These are phyloP conservation scores for Dactylellina parvicollis DNA, from an alignment of 2,329 filamentous ascomycete species.

Conservation along the genomic window DNA sequence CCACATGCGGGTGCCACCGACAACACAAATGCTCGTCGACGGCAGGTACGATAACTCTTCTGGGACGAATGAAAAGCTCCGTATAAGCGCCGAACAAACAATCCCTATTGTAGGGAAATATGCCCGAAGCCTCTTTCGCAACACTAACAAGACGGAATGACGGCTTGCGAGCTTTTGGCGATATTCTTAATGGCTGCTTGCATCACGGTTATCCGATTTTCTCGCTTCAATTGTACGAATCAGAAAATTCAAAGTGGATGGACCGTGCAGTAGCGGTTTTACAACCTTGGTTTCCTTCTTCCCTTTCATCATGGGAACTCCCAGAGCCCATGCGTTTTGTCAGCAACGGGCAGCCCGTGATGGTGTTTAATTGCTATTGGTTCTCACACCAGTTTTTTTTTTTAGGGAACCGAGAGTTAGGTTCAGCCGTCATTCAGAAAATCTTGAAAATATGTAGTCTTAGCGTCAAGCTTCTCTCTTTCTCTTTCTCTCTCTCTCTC, in stretches of 20 bases:
- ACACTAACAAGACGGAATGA: background rate
- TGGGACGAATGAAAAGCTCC: slow-evolving; percentile 31
- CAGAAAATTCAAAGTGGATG: slow-evolving; percentile 15
- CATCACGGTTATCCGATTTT: slow-evolving; percentile 23
- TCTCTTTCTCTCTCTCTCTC: background rate
- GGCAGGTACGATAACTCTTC: too few relatives aligned
- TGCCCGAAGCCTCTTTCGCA: background rate
- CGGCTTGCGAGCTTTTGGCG: slow-evolving; percentile 13
- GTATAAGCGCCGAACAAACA: slow-evolving; percentile 40
- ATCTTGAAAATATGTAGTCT: slow-evolving; percentile 21
- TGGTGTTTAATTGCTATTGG: slow-evolving; percentile 27
- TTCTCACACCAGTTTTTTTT: too few relatives aligned
- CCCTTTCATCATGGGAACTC: background rate
- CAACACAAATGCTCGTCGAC: slow-evolving; percentile 5
- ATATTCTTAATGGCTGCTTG: slow-evolving; percentile 6
- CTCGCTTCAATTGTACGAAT: slow-evolving; percentile 32
- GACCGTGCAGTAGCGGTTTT: slow-evolving; percentile 11
- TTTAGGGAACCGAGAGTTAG: slow-evolving; percentile 38
- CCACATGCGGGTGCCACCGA: slow-evolving; percentile 5
- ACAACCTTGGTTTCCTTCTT: background rate
- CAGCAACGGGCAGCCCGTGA: slow-evolving; percentile 36
- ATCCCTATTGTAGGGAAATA: slow-evolving; percentile 19
- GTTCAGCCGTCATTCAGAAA: slow-evolving; percentile 45
- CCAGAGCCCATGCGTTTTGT: slow-evolving; percentile 23
- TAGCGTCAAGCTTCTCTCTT: slow-evolving; percentile 2